phyloP scores from a whole-genome alignment of 2,329 filamentous ascomycete genomes.

The Pseudogymnoascus sp. region DNA sequence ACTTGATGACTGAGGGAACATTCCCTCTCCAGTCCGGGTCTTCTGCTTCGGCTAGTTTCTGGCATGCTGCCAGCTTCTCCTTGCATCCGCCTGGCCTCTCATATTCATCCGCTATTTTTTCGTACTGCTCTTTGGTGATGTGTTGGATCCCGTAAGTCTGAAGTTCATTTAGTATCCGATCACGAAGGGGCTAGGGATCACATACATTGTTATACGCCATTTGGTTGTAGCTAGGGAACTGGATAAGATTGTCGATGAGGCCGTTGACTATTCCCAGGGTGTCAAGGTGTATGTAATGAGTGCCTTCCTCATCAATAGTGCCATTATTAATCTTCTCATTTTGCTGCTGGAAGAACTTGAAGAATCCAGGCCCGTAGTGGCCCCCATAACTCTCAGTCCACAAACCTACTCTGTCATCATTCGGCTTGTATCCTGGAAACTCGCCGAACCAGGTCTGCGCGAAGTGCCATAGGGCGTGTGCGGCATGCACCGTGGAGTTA shows the following conservation, averaged over 20 bases:
- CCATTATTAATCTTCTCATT: slow-evolving; percentile 47
- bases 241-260: slow-evolving; percentile 52
- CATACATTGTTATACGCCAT: slow-evolving; percentile 39
- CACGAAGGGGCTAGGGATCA: not conserved
- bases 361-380: slow-evolving; percentile 57
- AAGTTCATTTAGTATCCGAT: not conserved
- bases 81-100: slow-evolving; percentile 41
- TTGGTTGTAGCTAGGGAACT: slow-evolving; percentile 31
- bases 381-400: slow-evolving; percentile 63
- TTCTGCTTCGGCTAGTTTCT: not conserved
- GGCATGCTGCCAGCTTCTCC: slow-evolving; percentile 43
- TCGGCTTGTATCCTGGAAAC: slow-evolving; percentile 45
- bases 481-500: slow-evolving; percentile 40
- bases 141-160: not conserved
- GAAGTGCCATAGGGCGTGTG: slow-evolving; percentile 46
- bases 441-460: slow-evolving; percentile 48
- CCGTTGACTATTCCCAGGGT: slow-evolving; percentile 64
- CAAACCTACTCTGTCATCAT: slow-evolving; percentile 48
- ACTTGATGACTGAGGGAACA: slow-evolving; percentile 32
- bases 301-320: slow-evolving; percentile 37
- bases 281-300: slow-evolving; percentile 48
- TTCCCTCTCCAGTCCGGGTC: not conserved
- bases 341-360: slow-evolving; percentile 47
- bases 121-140: not conserved
- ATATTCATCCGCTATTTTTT: slow-evolving; percentile 30